These are phyloP conservation scores for Thelonectria discophora DNA, from an alignment of 2,329 filamentous ascomycete genomes.

Conservation along the genomic window DNA sequence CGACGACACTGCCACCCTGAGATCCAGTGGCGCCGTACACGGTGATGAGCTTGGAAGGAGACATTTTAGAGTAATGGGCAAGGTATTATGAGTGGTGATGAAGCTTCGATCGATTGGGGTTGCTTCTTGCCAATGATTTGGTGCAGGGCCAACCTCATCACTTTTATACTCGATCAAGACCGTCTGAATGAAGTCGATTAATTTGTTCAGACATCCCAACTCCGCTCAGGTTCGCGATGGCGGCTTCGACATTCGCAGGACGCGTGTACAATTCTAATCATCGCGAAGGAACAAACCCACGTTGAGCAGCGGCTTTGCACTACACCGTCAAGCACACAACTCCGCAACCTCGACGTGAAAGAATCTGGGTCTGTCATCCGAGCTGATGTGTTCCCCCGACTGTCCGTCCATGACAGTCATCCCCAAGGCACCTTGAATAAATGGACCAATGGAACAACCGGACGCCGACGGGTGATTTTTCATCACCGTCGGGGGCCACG, in stretches of 20 bases:
- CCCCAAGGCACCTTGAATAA: not conserved
- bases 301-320: not conserved
- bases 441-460: constrained; percentile 19
- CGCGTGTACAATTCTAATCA: constrained; percentile 26
- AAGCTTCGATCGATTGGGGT: constrained; percentile 15
- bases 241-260: not conserved
- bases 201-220: not conserved
- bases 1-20: constrained; percentile 45
- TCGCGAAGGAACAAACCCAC: not conserved
- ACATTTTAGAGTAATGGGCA: constrained; percentile 29
- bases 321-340: constrained; percentile 15
- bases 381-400: constrained; percentile 29
- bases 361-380: constrained; percentile 17
- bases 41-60: constrained; percentile 42
- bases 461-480: constrained; percentile 14
- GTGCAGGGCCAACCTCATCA: not conserved
- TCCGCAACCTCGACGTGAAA: constrained; percentile 20
- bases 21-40: constrained; percentile 46
- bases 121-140: constrained; percentile 23
- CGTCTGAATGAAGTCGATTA: not conserved
- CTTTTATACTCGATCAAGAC: constrained; percentile 29
- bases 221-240: constrained; percentile 9
- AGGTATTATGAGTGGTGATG: not conserved
- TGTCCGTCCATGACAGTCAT: constrained; percentile 7
- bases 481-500: constrained; percentile 28